Percentiles rank a stretch among this genome's conserved stretches.
These are phyloP conservation scores for Cordyceps cateniannulata DNA, from an alignment of 2,329 filamentous ascomycete species.

Conservation along the genomic window DNA sequence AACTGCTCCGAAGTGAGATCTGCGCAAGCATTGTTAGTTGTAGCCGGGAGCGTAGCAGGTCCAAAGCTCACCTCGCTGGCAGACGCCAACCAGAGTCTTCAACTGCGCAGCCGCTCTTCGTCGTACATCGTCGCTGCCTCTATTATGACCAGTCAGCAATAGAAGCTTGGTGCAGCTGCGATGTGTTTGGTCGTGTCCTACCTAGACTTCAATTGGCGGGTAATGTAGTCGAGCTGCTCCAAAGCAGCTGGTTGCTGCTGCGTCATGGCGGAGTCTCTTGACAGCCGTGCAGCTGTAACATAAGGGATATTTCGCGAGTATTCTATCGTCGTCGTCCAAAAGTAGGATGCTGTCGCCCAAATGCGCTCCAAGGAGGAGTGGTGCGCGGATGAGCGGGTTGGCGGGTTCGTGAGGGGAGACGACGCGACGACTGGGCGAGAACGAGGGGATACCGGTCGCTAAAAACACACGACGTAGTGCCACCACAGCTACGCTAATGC, in stretches of 20 bases:
- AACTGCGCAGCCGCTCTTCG: constrained; percentile 48
- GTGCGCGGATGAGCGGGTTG: neutral
- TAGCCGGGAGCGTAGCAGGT: neutral
- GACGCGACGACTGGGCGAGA: neutral
- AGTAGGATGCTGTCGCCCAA: neutral
- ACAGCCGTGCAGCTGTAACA: neutral
- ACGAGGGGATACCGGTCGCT: neutral
- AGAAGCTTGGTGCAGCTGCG: neutral
- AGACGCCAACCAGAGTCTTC: constrained; percentile 47
- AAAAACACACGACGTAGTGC: neutral
- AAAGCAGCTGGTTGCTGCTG: constrained; percentile 47
- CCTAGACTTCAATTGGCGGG: constrained; percentile 51
- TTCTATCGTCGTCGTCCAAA: neutral
- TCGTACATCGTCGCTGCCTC: constrained; percentile 40
- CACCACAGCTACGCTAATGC: neutral
- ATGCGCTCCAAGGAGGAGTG: neutral
- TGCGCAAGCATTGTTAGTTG: constrained; percentile 19
- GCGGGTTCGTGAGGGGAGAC: neutral
- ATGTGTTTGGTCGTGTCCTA: constrained; percentile 21
- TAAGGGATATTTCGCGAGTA: neutral
- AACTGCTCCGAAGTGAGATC: constrained; percentile 81
- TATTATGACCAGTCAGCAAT: constrained; percentile 12
- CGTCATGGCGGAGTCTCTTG: constrained; percentile 27
- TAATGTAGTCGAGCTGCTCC: constrained; percentile 48
- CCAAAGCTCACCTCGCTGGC: constrained; percentile 44